Evolutionary conservation across 1,284 basidiomycete genomes (phyloP).

Genomic region (Quambalaria eucalypti): DNA sequence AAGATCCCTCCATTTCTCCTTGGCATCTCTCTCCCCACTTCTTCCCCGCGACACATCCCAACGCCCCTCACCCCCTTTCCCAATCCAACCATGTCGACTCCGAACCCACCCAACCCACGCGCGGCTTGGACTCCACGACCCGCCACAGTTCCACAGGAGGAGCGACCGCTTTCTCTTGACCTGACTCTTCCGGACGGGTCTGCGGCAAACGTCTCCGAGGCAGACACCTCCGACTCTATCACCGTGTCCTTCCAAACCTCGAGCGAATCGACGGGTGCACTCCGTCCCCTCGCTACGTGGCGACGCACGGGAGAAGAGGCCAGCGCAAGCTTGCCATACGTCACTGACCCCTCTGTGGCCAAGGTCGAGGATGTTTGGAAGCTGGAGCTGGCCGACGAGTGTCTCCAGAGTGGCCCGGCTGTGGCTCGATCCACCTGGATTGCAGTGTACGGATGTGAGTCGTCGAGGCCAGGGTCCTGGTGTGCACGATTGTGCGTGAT

Average conservation of each 20-base stretch:
- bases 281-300: background rate
- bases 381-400: conserved; percentile 6
- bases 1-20: too few species aligned
- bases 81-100: background rate
- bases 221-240: background rate
- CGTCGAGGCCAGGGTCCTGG: too few species aligned
- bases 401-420: background rate
- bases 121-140: background rate
- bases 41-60: too few species aligned
- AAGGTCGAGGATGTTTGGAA: conserved; percentile 12
- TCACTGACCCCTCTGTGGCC: too few species aligned
- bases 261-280: too few species aligned
- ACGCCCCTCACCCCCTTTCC: too few species aligned
- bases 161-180: conserved; percentile 2
- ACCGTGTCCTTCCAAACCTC: background rate
- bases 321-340: too few species aligned
- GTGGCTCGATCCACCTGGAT: conserved; percentile 8
- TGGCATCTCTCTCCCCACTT: too few species aligned
- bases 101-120: background rate
- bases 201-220: background rate
- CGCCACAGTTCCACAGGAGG: background rate
- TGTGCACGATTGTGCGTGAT: too few species aligned
- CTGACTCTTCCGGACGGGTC: conserved; percentile 8
- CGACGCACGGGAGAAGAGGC: background rate
- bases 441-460: conserved; percentile 15